A percentile compares a stretch with the other conserved stretches of the same genome.
Evolutionary conservation across 1,139 yeast genomes (phyloP).

Genomic region (Scheffersomyces stambukii): DNA sequence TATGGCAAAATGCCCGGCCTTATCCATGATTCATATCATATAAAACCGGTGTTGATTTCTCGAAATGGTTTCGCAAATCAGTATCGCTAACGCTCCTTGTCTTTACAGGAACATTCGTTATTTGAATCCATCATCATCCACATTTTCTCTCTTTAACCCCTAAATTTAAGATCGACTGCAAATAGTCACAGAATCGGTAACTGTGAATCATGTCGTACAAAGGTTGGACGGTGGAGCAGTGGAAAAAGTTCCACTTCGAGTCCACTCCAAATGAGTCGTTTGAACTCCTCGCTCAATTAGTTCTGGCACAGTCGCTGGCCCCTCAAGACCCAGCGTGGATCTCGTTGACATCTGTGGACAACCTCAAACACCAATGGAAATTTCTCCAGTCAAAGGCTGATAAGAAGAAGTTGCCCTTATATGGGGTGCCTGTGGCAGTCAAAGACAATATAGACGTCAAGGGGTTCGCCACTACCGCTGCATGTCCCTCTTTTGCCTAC

Average conservation of each 20-base stretch:
- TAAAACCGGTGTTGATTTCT: too few relatives aligned
- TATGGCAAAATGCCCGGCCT: too few relatives aligned
- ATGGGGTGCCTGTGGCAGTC: conserved; percentile 92
- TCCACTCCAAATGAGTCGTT: conserved; percentile 64
- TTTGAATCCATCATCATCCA: too few relatives aligned
- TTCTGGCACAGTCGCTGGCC: conserved; percentile 41
- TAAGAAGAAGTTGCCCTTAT: conserved; percentile 54
- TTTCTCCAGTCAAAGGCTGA: conserved; percentile 60
- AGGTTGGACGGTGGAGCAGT: conserved; percentile 50
- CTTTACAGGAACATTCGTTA: too few relatives aligned
- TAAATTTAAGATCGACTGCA: too few relatives aligned
- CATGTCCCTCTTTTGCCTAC: conserved; percentile 81
- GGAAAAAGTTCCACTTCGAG: conserved; percentile 65
- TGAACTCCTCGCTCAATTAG: conserved; percentile 41
- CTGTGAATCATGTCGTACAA: conserved; percentile 11
- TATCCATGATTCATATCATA: too few relatives aligned
- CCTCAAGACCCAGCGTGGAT: conserved; percentile 88
- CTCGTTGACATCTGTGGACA: conserved; percentile 58
- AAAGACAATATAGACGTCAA: conserved; percentile 92
- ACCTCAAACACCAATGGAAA: conserved; percentile 73
- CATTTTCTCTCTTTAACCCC: too few relatives aligned
- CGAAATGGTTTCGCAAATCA: too few relatives aligned
- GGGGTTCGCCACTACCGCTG: conserved; percentile 86
- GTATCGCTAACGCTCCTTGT: too few relatives aligned
- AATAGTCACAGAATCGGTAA: too few relatives aligned